These are phyloP conservation scores for Phytophthora boehmeriae DNA, from an alignment of 352 stramenopile species.

Conservation along the genomic window DNA sequence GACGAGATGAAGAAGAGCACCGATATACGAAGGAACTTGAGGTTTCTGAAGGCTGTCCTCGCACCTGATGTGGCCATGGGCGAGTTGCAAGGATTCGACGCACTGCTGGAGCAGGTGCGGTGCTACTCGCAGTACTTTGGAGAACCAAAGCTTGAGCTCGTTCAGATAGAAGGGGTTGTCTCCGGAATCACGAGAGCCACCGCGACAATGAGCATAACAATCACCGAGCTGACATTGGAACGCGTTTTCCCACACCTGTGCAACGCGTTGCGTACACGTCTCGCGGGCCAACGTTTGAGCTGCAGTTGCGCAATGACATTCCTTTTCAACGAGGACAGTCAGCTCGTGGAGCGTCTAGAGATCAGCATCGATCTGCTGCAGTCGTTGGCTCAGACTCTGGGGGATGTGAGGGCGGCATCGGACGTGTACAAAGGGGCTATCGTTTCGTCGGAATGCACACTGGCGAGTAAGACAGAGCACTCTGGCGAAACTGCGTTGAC, in stretches of 20 bases:
- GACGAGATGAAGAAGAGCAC: background rate
- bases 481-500: too few species aligned
- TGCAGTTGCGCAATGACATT: conserved; percentile 5
- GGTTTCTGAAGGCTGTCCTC: conserved; percentile 1
- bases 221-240: conserved; percentile 3
- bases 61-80: conserved; percentile 3
- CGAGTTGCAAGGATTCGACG: background rate
- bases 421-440: too few species aligned
- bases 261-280: background rate
- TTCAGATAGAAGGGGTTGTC: background rate
- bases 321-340: conserved; percentile 6
- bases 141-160: background rate
- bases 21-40: background rate
- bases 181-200: background rate
- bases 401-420: background rate
- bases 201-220: background rate
- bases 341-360: conserved; percentile 3
- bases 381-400: background rate
- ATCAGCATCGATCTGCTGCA: background rate
- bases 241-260: conserved; percentile 8
- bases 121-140: conserved; percentile 4
- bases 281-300: background rate
- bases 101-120: background rate
- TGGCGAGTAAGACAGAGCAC: too few species aligned
- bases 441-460: too few species aligned